These are phyloP conservation scores for Blastosporella zonata DNA, from an alignment of 1,284 basidiomycete species.

Conservation along the genomic window DNA sequence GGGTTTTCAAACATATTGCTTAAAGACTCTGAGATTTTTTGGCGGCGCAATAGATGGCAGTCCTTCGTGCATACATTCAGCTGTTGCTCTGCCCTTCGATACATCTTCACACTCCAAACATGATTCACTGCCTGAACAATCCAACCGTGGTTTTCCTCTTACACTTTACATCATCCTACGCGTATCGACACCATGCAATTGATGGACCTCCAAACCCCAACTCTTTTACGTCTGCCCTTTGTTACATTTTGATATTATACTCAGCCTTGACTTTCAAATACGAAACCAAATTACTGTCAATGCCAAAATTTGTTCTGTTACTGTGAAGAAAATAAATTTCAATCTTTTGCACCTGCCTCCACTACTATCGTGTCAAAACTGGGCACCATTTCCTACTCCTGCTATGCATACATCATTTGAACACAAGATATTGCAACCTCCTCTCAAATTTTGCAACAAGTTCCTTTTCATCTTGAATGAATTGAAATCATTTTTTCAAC, in stretches of 20 bases:
- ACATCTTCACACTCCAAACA: background rate
- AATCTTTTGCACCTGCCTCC: background rate
- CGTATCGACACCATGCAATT: background rate
- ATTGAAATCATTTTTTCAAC: no score
- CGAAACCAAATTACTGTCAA: conserved; percentile 2
- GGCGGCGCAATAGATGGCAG: no score
- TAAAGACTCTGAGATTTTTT: background rate
- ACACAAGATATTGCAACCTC: no score
- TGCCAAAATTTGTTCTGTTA: background rate
- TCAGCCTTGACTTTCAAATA: conserved; percentile 1
- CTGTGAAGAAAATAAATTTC: background rate
- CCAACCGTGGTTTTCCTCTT: background rate
- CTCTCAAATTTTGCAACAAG: no score
- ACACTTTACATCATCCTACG: background rate
- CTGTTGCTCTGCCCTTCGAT: no score
- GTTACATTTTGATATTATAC: background rate
- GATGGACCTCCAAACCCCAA: background rate
- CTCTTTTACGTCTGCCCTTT: background rate
- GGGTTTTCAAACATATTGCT: background rate
- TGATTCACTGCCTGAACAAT: background rate
- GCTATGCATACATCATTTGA: no score
- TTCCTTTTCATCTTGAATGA: no score
- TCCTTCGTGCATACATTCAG: no score
- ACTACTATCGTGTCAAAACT: background rate
- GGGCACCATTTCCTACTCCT: background rate